These are phyloP conservation scores for Mycena floridula DNA, from an alignment of 768 basidiomycete species.

Conservation along the genomic window DNA sequence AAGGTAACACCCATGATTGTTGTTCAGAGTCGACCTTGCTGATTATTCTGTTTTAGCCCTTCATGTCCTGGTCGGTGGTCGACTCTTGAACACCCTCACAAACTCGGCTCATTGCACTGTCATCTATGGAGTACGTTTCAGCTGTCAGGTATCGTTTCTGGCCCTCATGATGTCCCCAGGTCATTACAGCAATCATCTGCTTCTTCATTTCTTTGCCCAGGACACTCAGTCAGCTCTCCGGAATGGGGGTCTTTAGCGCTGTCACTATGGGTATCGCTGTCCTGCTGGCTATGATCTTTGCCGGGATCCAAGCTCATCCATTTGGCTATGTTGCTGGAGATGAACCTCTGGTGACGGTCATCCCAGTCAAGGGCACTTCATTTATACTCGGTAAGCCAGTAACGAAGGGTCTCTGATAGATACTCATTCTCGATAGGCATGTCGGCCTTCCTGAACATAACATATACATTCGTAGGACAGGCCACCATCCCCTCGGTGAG, in stretches of 20 bases:
- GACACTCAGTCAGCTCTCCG: constrained; percentile 34
- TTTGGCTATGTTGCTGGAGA: constrained; percentile 29
- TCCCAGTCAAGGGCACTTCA: constrained; percentile 31
- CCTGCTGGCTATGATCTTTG: constrained; percentile 34
- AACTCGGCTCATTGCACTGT: constrained; percentile 36
- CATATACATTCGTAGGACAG: constrained; percentile 39
- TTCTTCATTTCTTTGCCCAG: constrained; percentile 38
- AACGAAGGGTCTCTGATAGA: neutral
- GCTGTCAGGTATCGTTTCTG: neutral
- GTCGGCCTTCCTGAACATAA: constrained; percentile 41
- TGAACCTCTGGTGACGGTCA: constrained; percentile 29
- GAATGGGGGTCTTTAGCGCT: constrained; percentile 32
- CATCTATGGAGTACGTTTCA: constrained; percentile 19
- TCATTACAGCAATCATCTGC: constrained; percentile 29
- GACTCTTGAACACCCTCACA: constrained; percentile 39
- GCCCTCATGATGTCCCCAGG: constrained; percentile 2
- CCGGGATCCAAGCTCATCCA: constrained; percentile 34
- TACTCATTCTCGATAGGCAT: constrained; percentile 21
- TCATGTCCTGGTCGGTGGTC: constrained; percentile 40
- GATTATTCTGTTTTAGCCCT: constrained; percentile 21
- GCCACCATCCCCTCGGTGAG: constrained; percentile 34
- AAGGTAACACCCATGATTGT: constrained; percentile 24
- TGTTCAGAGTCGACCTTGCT: neutral
- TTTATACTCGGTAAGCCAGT: constrained; percentile 27
- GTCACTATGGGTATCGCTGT: constrained; percentile 43